Base-by-base conservation (phyloP, 306 rosid genomes). In the Malus domestica region DNA sequence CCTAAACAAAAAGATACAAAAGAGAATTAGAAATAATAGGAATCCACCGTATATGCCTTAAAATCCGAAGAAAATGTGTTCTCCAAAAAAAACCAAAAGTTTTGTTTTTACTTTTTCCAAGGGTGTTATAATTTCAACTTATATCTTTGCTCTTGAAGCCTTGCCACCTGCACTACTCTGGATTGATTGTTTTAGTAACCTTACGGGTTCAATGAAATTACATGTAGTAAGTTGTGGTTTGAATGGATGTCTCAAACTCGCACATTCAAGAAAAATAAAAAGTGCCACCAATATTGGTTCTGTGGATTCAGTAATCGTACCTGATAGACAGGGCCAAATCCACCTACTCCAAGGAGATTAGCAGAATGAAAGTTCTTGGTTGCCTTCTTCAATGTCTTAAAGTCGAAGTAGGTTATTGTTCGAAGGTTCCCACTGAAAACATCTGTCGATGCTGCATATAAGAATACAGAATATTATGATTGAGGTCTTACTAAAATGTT, bases 311-410 rank as follows among this genome's bases (percentile, higher is more conserved):
- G 85, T 63, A 78, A 57, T 73, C 74, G 79, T 87, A 94, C 98
- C 98, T 78, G 87, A 84, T 88, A 91, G 70, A 94, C 97, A 70
- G 96, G 97, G 20, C 98, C 98, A 80, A 94, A 94, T 85, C 98
- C 98, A 80, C 98, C 98, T 80, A 83, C 88, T 80, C 98, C 98
- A 46, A 94, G 96, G 76, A 91, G 87, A 85, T 90, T 82, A 66
- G n/a, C 14, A 1, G 78, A 84, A 65, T 90, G 83, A 68, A 94
- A 94, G 74, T 87, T 89, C 82, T 76, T 86, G 76, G 97, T 91
- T 71, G 96, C 98, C 80, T 73, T 94, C 77, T 85, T 90, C 80
- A 94, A 71, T 73, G 97, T 83, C 38, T 69, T 74, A 67, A 81
- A 85, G 64, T 90, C 91, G 59, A 94, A 91, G 65, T 84, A 75